phyloP scores from a whole-genome alignment of 2,329 filamentous ascomycete genomes.

The Aureobasidium sp. region DNA sequence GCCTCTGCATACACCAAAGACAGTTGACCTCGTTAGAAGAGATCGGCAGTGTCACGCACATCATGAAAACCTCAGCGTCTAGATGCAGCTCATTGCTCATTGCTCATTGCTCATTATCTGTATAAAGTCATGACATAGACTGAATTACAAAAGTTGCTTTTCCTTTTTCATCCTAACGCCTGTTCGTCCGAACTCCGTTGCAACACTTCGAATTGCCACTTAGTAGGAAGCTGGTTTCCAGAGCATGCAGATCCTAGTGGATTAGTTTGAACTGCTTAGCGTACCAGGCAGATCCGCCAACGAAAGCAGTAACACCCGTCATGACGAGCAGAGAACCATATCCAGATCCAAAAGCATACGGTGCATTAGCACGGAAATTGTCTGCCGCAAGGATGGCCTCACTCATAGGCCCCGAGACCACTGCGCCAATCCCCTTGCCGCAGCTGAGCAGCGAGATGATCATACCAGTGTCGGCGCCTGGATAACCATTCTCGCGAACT shows the following conservation, averaged over 20 bases:
- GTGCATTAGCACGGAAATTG: slow-evolving; percentile 30
- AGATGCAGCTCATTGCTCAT: not conserved
- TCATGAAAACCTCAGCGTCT: not conserved
- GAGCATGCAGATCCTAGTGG: not conserved
- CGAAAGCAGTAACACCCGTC: slow-evolving; percentile 34
- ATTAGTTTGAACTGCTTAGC: slow-evolving; percentile 20
- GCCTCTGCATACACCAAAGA: not conserved
- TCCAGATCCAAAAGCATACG: slow-evolving; percentile 36
- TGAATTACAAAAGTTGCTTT: not conserved
- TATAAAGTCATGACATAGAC: not conserved
- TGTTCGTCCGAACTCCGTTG: not conserved
- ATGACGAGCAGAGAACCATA: slow-evolving; percentile 38
- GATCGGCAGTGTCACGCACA: not conserved
- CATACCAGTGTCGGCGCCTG: slow-evolving; percentile 38
- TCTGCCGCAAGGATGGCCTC: slow-evolving; percentile 37
- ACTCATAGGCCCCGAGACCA: slow-evolving; percentile 46
- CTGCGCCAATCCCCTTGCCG: slow-evolving; percentile 45
- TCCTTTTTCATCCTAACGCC: not conserved
- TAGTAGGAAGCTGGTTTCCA: not conserved
- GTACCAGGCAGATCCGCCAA: slow-evolving; percentile 23
- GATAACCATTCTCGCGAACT: slow-evolving; percentile 17
- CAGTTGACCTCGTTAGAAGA: not conserved
- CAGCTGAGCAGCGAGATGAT: slow-evolving; percentile 43
- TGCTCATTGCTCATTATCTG: not conserved
- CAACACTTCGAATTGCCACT: not conserved